Evolutionary conservation across 164 flowering plant species (phyloP).

Genomic region (Brasenia schreberi): DNA sequence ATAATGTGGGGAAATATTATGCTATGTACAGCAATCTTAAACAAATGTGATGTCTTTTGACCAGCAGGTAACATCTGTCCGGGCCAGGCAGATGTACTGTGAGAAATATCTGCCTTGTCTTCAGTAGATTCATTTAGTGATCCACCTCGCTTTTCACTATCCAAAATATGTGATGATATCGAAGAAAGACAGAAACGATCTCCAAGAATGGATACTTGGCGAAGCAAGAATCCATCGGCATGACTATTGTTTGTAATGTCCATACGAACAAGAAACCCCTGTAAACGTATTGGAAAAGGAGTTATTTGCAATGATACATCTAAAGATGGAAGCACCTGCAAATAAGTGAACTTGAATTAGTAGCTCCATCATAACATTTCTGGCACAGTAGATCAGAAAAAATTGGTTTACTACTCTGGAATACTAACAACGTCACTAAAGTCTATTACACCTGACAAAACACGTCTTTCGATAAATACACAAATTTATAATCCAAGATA

Average conservation of each 20-base stretch:
- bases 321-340: slow-evolving; percentile 75
- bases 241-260: slow-evolving; percentile 64
- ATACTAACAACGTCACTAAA: too few species aligned
- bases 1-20: slow-evolving; percentile 6
- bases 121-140: neutral
- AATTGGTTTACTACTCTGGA: too few species aligned
- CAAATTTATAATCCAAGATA: too few species aligned
- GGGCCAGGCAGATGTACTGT: slow-evolving; percentile 22
- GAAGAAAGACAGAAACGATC: slow-evolving; percentile 64
- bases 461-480: too few species aligned
- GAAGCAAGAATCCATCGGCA: slow-evolving; percentile 53
- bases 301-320: slow-evolving; percentile 60
- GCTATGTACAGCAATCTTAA: slow-evolving; percentile 66
- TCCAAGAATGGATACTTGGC: slow-evolving; percentile 73
- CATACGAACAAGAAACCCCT: slow-evolving; percentile 84
- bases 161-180: slow-evolving; percentile 32
- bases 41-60: slow-evolving; percentile 69
- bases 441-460: too few species aligned
- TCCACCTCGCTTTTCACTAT: neutral
- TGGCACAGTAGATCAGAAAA: neutral
- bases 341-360: slow-evolving; percentile 1
- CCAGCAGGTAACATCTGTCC: slow-evolving; percentile 43
- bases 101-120: neutral
- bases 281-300: slow-evolving; percentile 58
- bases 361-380: neutral